Evolutionary conservation across 768 basidiomycete species (phyloP).

Genomic region (Psilocybe tampanensis): DNA sequence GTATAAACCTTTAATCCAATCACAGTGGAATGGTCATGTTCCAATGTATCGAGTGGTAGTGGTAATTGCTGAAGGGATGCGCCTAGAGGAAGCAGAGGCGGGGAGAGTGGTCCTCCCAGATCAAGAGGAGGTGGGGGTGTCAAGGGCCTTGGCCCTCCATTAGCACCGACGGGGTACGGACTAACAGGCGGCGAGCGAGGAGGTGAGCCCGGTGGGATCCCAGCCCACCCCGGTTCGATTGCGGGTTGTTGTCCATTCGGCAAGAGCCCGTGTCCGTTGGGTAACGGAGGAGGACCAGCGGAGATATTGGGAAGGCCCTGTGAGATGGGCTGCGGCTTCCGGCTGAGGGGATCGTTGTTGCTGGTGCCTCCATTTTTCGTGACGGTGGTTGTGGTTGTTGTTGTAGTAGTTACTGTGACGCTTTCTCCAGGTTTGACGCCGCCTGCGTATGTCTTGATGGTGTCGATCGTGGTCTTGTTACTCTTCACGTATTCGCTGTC

Average conservation of each 20-base stretch:
- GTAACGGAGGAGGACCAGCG: slow-evolving; percentile 6
- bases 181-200: slow-evolving; percentile 4
- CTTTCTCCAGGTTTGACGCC: slow-evolving; percentile 19
- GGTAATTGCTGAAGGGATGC: neutral
- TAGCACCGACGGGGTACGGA: neutral
- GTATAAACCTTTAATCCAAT: slow-evolving; percentile 30
- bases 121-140: slow-evolving; percentile 14
- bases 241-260: neutral
- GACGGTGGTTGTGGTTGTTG: slow-evolving; percentile 25
- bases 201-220: slow-evolving; percentile 4
- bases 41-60: slow-evolving; percentile 17
- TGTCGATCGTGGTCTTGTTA: slow-evolving; percentile 19
- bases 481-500: slow-evolving; percentile 15
- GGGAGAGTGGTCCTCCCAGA: slow-evolving; percentile 6
- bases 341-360: neutral
- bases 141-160: neutral
- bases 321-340: neutral
- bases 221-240: slow-evolving; percentile 16
- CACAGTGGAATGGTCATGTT: slow-evolving; percentile 29
- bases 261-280: slow-evolving; percentile 6
- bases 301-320: slow-evolving; percentile 8
- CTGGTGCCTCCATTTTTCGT: slow-evolving; percentile 16
- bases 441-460: slow-evolving; percentile 20
- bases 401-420: slow-evolving; percentile 26
- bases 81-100: slow-evolving; percentile 9